Percentiles rank a stretch among this genome's conserved stretches.
Conservation (phyloP, 495 filamentous ascomycete species). For the Jackrogersella multiformis region DNA sequence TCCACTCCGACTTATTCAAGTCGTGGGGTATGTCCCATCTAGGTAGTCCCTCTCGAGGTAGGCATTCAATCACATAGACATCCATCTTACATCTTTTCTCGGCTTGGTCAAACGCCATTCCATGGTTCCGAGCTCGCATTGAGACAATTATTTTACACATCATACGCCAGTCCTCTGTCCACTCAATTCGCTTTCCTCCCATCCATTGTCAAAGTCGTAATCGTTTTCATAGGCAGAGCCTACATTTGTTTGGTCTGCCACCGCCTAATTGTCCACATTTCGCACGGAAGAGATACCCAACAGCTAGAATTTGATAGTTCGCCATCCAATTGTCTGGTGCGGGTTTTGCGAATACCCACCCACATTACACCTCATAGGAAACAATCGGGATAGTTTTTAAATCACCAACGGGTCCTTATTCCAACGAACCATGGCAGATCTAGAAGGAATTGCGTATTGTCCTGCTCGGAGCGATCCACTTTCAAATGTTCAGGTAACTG, state of each 20-base stretch:
- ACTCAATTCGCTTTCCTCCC: constrained; percentile 36
- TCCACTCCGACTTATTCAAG: constrained; percentile 44
- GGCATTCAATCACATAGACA: constrained; percentile 10
- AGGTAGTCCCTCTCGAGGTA: constrained; percentile 41
- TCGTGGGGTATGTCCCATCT: constrained; percentile 47
- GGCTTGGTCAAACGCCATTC: constrained; percentile 35
- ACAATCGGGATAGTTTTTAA: constrained; percentile 24
- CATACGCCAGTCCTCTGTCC: constrained; percentile 32
- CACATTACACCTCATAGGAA: constrained; percentile 34
- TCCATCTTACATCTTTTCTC: constrained; percentile 29
- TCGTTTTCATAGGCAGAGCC: constrained; percentile 39
- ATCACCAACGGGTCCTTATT: constrained; percentile 17
- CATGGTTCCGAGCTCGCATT: constrained; percentile 37
- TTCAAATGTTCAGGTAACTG: constrained; percentile 51
- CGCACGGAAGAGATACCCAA: constrained; percentile 36
- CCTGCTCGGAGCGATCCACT: constrained; percentile 49
- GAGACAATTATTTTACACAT: constrained; percentile 40
- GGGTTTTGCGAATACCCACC: constrained; percentile 37
- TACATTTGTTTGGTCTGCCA: constrained; percentile 29
- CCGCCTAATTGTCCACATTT: constrained; percentile 34
- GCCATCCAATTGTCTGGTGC: constrained; percentile 32
- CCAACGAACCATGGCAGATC: constrained; percentile 38
- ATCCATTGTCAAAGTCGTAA: constrained; percentile 32
- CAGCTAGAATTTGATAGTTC: constrained; percentile 30
- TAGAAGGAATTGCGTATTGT: constrained; percentile 51